phyloP scores from a whole-genome alignment of 805 yeast species.

The Nakazawaea sp. region DNA sequence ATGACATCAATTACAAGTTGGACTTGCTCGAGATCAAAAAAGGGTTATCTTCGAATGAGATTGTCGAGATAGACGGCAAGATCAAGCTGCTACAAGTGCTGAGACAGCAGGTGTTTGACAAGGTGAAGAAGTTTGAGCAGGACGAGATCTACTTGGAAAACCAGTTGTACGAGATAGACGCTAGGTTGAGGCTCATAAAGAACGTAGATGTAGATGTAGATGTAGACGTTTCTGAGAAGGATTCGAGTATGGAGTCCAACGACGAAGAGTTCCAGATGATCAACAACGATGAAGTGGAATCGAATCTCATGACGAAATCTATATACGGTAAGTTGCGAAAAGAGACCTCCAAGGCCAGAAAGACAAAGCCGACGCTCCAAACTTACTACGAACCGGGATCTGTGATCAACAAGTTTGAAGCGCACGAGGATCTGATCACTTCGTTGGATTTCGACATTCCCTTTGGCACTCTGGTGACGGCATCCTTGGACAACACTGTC shows the following conservation, averaged over 20 bases:
- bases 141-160: conserved; percentile 51
- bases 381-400: conserved; percentile 58
- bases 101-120: conserved; percentile 49
- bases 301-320: conserved; percentile 33
- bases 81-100: conserved; percentile 42
- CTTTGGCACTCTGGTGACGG: conserved; percentile 70
- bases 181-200: conserved; percentile 34
- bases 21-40: conserved; percentile 57
- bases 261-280: conserved; percentile 12
- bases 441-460: conserved; percentile 67
- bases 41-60: conserved; percentile 57
- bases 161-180: conserved; percentile 34
- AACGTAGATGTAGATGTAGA: conserved; percentile 25
- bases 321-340: conserved; percentile 36
- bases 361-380: conserved; percentile 56
- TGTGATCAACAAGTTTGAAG: conserved; percentile 38
- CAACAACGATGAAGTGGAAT: conserved; percentile 12
- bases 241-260: conserved; percentile 12
- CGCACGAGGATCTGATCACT: conserved; percentile 47
- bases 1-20: conserved; percentile 35
- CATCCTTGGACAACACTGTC: conserved; percentile 71
- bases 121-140: conserved; percentile 54
- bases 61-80: conserved; percentile 54
- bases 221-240: conserved; percentile 11
- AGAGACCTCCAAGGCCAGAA: conserved; percentile 29